These are phyloP conservation scores for Lanzia echinophila DNA, from an alignment of 2,329 filamentous ascomycete species.

Conservation along the genomic window DNA sequence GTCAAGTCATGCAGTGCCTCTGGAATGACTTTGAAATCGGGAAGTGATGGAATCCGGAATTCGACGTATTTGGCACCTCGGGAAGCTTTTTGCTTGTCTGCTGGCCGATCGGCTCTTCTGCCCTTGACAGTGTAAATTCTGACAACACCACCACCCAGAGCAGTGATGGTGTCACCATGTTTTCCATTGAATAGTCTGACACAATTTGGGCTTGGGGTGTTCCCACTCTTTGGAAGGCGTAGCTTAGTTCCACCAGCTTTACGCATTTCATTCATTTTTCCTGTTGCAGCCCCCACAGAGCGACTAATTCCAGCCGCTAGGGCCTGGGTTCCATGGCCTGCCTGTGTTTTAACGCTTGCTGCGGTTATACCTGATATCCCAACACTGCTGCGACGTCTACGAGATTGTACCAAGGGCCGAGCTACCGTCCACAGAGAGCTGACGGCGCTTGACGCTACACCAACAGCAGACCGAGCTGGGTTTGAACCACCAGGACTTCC, in stretches of 20 bases:
- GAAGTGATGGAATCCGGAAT: constrained; percentile 56
- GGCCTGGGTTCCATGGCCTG: constrained; percentile 65
- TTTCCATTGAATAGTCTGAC: constrained; percentile 59
- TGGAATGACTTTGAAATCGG: constrained; percentile 52
- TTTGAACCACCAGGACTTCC: constrained; percentile 34
- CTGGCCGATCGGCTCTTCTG: constrained; percentile 45
- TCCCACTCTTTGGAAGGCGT: constrained; percentile 52
- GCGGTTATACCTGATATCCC: constrained; percentile 25
- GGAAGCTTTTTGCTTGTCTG: constrained; percentile 50
- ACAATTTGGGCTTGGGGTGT: constrained; percentile 50
- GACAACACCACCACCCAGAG: constrained; percentile 59
- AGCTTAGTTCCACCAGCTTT: constrained; percentile 72
- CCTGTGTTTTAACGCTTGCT: constrained; percentile 36
- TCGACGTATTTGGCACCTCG: constrained; percentile 39
- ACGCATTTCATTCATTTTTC: constrained; percentile 62
- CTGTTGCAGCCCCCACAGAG: constrained; percentile 64
- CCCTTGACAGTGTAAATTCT: constrained; percentile 47
- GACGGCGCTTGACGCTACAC: constrained; percentile 29
- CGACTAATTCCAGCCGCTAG: constrained; percentile 68
- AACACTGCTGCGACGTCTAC: constrained; percentile 28
- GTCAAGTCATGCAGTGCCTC: constrained; percentile 50
- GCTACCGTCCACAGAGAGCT: constrained; percentile 29
- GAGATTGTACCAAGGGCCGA: constrained; percentile 26
- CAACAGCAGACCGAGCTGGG: constrained; percentile 40
- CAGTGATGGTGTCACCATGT: constrained; percentile 55